phyloP scores from a whole-genome alignment of 2,329 filamentous ascomycete genomes.

The Penicillium nordicum region DNA sequence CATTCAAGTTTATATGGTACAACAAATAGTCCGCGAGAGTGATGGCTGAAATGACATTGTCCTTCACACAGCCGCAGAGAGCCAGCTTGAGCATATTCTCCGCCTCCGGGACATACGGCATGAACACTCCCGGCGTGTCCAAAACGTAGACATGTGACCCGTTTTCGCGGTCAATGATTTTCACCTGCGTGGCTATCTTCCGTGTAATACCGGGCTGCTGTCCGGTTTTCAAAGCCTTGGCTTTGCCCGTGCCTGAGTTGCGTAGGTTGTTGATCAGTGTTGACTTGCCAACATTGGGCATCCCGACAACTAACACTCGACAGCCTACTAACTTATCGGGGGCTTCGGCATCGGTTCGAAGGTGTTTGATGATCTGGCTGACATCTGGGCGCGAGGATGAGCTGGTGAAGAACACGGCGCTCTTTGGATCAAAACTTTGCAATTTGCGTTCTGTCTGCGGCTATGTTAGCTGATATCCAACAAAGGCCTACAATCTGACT shows the following conservation, averaged over 20 bases:
- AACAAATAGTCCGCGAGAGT: constrained; percentile 88
- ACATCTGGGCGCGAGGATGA: constrained; percentile 32
- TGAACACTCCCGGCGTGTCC: constrained; percentile 92
- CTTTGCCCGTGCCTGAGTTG: constrained; percentile 58
- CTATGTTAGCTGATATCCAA: background rate
- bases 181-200: constrained; percentile 77
- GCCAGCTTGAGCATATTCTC: constrained; percentile 95
- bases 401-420: constrained; percentile 37
- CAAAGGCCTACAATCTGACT: background rate
- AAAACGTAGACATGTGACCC: constrained; percentile 72
- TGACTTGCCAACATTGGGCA: constrained; percentile 97
- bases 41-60: constrained; percentile 73
- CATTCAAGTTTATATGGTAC: constrained; percentile 70
- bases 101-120: constrained; percentile 81
- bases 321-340: constrained; percentile 66
- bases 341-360: constrained; percentile 29
- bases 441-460: constrained; percentile 33
- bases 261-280: constrained; percentile 87
- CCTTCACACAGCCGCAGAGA: constrained; percentile 84
- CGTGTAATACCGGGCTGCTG: constrained; percentile 86
- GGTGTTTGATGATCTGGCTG: constrained; percentile 32
- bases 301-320: constrained; percentile 83
- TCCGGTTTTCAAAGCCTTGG: constrained; percentile 78
- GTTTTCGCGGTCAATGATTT: constrained; percentile 62
- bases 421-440: constrained; percentile 33